Evolutionary conservation across 2,329 filamentous ascomycete species (phyloP), one percentile per base, ranked within the genome.

Genomic region (Botrytis hyacinthi): DNA sequence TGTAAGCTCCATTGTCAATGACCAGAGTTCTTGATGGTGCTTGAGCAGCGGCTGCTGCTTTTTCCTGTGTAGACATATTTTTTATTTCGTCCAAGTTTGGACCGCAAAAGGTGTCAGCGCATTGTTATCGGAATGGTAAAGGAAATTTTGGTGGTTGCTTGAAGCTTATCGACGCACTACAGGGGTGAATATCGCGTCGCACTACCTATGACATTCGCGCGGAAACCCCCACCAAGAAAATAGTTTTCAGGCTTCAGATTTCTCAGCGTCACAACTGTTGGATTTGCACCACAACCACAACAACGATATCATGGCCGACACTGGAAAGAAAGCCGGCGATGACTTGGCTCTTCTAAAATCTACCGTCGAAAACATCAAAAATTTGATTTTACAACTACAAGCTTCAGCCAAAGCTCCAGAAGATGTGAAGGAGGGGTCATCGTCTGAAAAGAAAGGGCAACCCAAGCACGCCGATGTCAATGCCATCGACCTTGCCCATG

Each of bases 1-100:
- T 95, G 83, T 93, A 92, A 61, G 92, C 95, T 81, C 96, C 96
- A 84, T 98, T 98, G 84, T 99, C 96, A 80, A 99, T 86, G 63
- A 99, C 87, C 71, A 99, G 90, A 0, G 95, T 97, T 74, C 85
- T 88, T 2, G 86, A 90, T 12, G 88, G 84, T 37, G 85, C 80
- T 6, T 87, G 84, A 63, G 84, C 84, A 9, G 85, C 81, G 26
- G 85, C 81, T 71, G 89, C 89, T 68, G 86, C 83, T 81, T 89
- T 91, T 57, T 83, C 79, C 65, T 76, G 69, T 61, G 61, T 46
- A 22, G 78, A 54, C 66, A 73, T 66, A 46, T 26, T 7, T 32
- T 63, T 66, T 37, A 42, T n/a, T 63, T 8, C 14, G 40, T 37
- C 32, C 16, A 70, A 42, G 35, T 70, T 51, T 61, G 66, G 48